phyloP scores from a whole-genome alignment of 495 filamentous ascomycete species.

The Penicillium goetzii region DNA sequence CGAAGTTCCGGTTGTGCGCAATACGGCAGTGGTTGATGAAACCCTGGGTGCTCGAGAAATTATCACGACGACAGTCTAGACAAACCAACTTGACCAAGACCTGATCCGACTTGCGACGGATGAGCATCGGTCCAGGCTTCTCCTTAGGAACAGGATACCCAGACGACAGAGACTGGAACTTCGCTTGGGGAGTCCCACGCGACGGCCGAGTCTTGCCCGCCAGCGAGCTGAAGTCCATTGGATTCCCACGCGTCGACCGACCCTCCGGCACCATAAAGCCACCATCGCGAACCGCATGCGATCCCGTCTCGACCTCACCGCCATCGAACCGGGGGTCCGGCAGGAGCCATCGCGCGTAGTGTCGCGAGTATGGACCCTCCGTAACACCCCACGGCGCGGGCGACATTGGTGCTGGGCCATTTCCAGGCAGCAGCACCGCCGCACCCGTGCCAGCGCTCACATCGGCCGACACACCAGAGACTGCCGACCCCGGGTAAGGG shows the following conservation, averaged over 20 bases:
- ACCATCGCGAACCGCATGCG: constrained; percentile 36
- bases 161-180: constrained; percentile 72
- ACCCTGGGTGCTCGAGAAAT: constrained; percentile 94
- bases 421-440: constrained; percentile 60
- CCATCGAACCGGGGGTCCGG: constrained; percentile 88
- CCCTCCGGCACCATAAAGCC: constrained; percentile 51
- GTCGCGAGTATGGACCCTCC: constrained; percentile 88
- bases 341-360: constrained; percentile 93
- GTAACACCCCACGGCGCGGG: constrained; percentile 85
- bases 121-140: constrained; percentile 61
- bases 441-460: constrained; percentile 73
- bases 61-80: constrained; percentile 80
- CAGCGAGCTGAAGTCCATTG: constrained; percentile 57
- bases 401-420: constrained; percentile 61
- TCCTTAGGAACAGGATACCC: constrained; percentile 73
- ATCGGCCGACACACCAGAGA: constrained; percentile 61
- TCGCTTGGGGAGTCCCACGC: constrained; percentile 60
- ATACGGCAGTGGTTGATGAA: constrained; percentile 99
- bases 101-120: constrained; percentile 63
- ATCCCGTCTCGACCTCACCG: constrained; percentile 46
- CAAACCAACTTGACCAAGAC: constrained; percentile 80
- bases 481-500: constrained; percentile 76
- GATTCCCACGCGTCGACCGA: constrained; percentile 74
- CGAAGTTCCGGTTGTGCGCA: constrained; percentile 85
- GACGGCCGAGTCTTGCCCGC: constrained; percentile 65